Conservation (phyloP, 441 rosid species). For the Euphorbia schlechtendalii region DNA sequence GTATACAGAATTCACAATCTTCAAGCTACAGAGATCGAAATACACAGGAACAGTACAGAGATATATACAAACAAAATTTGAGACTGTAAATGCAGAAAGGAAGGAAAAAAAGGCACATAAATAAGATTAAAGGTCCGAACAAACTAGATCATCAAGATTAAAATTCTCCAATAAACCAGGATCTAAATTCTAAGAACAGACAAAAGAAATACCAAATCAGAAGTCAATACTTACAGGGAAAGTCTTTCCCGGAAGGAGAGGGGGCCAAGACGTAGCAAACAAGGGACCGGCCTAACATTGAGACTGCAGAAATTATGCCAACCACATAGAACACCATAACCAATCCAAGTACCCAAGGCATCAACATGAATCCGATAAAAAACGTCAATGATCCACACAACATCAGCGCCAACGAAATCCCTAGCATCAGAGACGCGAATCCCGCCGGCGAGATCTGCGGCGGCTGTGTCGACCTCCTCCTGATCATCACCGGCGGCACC, state of each 20-base stretch:
- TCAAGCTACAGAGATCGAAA: not conserved
- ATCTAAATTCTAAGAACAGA: not conserved
- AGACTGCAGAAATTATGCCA: slow-evolving; percentile 64
- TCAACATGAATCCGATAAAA: slow-evolving; percentile 78
- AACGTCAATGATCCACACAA: slow-evolving; percentile 90
- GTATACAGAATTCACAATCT: not conserved
- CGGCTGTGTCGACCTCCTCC: slow-evolving; percentile 20
- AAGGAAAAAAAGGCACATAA: not conserved
- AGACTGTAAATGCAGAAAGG: not conserved
- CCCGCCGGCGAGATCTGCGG: slow-evolving; percentile 71
- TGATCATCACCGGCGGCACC: not conserved
- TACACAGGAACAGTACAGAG: no score
- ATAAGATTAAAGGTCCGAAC: not conserved
- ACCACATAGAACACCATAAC: slow-evolving; percentile 62
- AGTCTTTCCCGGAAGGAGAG: slow-evolving; percentile 44
- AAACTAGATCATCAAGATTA: not conserved
- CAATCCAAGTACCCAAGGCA: slow-evolving; percentile 93
- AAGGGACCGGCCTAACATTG: slow-evolving; percentile 63
- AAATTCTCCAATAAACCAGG: not conserved
- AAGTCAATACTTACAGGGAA: slow-evolving; percentile 40
- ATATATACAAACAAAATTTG: not conserved
- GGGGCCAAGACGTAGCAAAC: slow-evolving; percentile 52
- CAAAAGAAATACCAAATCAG: not conserved
- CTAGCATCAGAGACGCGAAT: slow-evolving; percentile 71
- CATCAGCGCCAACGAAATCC: slow-evolving; percentile 71